Base-by-base conservation (phyloP, 2,329 filamentous ascomycete species). In the Neonectria coccinea region DNA sequence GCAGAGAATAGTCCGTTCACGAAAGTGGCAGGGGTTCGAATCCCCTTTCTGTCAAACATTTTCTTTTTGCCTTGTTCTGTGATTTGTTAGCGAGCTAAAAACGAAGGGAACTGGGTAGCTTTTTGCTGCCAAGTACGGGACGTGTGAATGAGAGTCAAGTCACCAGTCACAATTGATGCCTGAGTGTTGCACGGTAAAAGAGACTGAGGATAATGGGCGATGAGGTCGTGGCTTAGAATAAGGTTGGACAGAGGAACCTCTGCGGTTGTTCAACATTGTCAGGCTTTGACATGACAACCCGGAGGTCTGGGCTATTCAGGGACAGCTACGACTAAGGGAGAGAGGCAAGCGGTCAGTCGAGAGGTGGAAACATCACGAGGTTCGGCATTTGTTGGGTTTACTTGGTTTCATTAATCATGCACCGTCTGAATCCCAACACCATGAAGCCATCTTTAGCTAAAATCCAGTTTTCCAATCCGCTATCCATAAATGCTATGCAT, bases 1-100 rank as follows among this genome's bases (percentile, higher is more conserved):
- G 65, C 56, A 69, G 67, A 36, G 33, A 36, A 36, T 64, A 63
- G 69, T 69, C 68, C 68, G 65, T 67, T 70, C 68, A 70, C 68
- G 68, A 68, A 69, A 70, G 68, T 70, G 68, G 68, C 68, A 64
- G 65, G 68, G 68, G 68, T 70, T 70, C 68, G 68, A 70, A 69
- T 70, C 68, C 68, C 68, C 65, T 64, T 63, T 67, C 67, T 69
- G 67, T 69, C 68, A 51, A 11, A 4, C 3, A 0, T 41, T 54
- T 41, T 44, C 47, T 52, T 64, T 56, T 44, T 63, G 16, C 52
- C 36, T 22, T 44, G 14, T n/a, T 45, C 22, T 11, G 10, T 33
- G 6, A n/a, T n/a, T 25, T 16, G 12, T 51, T 8, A 50, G 9
- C 51, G 45, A 47, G 5, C 27, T 55, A 64, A 48, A 22, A 25